These are phyloP conservation scores for Cladobotryum protrusum DNA, from an alignment of 2,329 filamentous ascomycete species.

Conservation along the genomic window DNA sequence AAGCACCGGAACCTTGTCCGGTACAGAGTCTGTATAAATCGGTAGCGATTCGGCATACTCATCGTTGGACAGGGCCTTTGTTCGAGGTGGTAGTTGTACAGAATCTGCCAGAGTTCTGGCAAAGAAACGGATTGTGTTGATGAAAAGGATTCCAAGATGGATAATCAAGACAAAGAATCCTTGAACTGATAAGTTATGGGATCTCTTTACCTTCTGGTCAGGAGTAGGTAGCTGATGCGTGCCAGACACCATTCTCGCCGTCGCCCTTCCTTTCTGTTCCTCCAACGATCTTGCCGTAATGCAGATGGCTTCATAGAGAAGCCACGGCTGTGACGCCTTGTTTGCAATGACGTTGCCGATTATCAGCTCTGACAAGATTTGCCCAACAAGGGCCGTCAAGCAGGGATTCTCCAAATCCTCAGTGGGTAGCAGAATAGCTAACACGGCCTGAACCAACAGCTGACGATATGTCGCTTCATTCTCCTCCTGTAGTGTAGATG, in stretches of 20 bases:
- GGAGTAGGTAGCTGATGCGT: conserved; percentile 4
- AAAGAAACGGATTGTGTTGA: conserved; percentile 60
- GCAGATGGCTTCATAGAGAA: conserved; percentile 77
- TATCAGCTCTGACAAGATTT: conserved; percentile 86
- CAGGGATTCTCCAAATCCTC: conserved; percentile 88
- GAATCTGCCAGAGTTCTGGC: conserved; percentile 59
- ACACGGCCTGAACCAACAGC: conserved; percentile 72
- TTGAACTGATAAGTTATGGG: conserved; percentile 34
- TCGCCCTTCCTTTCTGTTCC: conserved; percentile 22
- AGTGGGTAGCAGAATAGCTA: conserved; percentile 81
- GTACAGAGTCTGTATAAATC: background rate
- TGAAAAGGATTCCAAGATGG: conserved; percentile 48
- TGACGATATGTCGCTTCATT: conserved; percentile 84
- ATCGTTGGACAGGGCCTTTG: conserved; percentile 9
- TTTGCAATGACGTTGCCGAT: conserved; percentile 75
- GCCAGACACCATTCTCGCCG: conserved; percentile 13
- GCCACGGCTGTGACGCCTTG: conserved; percentile 79
- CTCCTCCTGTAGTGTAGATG: conserved; percentile 55
- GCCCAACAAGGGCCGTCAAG: conserved; percentile 73
- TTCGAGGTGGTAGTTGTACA: conserved; percentile 57
- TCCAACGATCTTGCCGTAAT: conserved; percentile 52
- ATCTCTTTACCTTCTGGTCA: conserved; percentile 10
- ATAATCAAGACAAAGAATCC: conserved; percentile 50
- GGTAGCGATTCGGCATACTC: conserved; percentile 4
- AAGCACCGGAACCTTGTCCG: conserved; percentile 57